A percentile compares a stretch with the other conserved stretches of the same genome.
phyloP scores from a whole-genome alignment of 1,284 basidiomycete species.

The Singerocomus inundabilis region DNA sequence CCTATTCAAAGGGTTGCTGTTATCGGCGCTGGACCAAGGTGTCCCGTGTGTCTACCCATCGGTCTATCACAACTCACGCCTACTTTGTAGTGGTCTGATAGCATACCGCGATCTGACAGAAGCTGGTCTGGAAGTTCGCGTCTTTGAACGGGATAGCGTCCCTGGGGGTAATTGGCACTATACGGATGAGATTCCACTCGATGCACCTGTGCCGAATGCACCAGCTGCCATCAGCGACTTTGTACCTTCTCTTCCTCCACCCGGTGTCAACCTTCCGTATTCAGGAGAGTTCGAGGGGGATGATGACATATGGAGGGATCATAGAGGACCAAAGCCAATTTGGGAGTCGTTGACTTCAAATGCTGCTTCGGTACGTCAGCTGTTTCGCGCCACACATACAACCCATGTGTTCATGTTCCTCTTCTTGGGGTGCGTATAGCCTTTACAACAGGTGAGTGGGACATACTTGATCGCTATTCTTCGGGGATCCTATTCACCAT shows the following conservation, averaged over 20 bases:
- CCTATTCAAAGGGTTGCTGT: slow-evolving; percentile 12
- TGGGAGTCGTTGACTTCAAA: slow-evolving; percentile 16
- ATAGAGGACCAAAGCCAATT: slow-evolving; percentile 9
- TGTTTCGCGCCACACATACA: not conserved
- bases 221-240: slow-evolving; percentile 2
- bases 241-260: slow-evolving; percentile 11
- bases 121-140: not conserved
- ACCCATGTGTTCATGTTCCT: not conserved
- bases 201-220: not conserved
- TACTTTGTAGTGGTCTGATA: too few species aligned
- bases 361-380: slow-evolving; percentile 7
- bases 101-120: not conserved
- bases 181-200: not conserved
- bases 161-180: slow-evolving; percentile 4
- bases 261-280: slow-evolving; percentile 4
- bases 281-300: slow-evolving; percentile 4
- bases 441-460: slow-evolving; percentile 2
- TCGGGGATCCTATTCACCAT: not conserved
- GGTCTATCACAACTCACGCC: too few species aligned
- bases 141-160: slow-evolving; percentile 16
- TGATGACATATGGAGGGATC: slow-evolving; percentile 5
- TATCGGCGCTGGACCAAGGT: slow-evolving; percentile 16
- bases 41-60: slow-evolving; percentile 4
- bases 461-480: not conserved
- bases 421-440: not conserved